Evolutionary conservation across 2,329 filamentous ascomycete species (phyloP), one percentile per base, ranked within the genome.

Genomic region (Fusarium sambucinum): DNA sequence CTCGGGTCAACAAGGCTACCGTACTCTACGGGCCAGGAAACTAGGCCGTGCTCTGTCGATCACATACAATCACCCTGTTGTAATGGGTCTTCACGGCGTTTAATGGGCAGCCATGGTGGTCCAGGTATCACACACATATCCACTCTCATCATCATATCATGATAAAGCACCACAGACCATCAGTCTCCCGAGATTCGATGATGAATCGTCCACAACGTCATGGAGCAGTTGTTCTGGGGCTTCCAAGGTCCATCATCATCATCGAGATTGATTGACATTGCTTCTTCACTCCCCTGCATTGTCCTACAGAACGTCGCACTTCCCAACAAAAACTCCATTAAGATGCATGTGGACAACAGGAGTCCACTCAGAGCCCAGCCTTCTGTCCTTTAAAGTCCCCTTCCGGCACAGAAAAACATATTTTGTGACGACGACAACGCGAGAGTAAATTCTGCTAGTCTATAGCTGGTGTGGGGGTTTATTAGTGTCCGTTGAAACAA

Each of bases 351-450:
- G 48, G 29, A 48, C 46, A 25, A 58, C 40, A n/a, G 44, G 14
- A 48, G 44, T 33, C 47, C 48, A 59, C 55, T 38, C 35, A 30
- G 42, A 41, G n/a, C 59, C 58, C 25, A 48, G 58, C 47, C 30
- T 59, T 29, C 55, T 14, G 35, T 37, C 25, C 25, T 46, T 27
- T 27, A 37, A 17, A 50, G 40, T 40, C 50, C n/a, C 33, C 41
- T 52, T 65, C 54, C 50, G 55, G 59, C 63, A 66, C 60, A 68
- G 56, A 64, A 64, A 51, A 40, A 48, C 55, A 67, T 71, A 59
- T 53, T 54, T 40, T 29, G 50, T 60, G 45, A 64, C 51, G 59
- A 33, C 21, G 37, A 72, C 54, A 61, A 38, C 23, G 21, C 56
- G 63, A 51, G 47, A 59, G 41, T 29, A 50, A 48, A 50, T 56